phyloP scores from a whole-genome alignment of 1,284 basidiomycete genomes.

The Waitea zeae region DNA sequence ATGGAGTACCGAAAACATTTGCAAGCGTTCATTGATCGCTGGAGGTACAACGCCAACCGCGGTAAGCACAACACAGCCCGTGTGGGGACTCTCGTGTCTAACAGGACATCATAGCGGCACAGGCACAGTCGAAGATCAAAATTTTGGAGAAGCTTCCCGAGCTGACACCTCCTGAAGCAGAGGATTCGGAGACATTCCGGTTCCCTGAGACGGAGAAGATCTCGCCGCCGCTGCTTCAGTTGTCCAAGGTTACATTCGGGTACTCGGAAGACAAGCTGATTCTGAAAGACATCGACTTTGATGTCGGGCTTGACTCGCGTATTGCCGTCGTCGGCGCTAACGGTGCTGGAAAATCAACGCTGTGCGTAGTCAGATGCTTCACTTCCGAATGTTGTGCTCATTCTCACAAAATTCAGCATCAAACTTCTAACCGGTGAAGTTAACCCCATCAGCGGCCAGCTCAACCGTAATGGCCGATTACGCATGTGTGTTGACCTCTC shows the following conservation, averaged over 20 bases:
- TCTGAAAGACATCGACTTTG: constrained; percentile 74
- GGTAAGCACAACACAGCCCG: constrained; percentile 19
- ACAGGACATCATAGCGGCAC: constrained; percentile 64
- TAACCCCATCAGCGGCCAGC: constrained; percentile 63
- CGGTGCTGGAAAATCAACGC: constrained; percentile 65
- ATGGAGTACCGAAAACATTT: constrained; percentile 89
- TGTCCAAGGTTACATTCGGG: constrained; percentile 85
- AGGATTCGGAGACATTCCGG: constrained; percentile 82
- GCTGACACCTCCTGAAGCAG: constrained; percentile 79
- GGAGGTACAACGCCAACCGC: constrained; percentile 90
- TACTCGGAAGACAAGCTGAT: constrained; percentile 74
- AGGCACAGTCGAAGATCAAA: constrained; percentile 96
- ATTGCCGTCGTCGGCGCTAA: constrained; percentile 85
- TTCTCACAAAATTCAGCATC: constrained; percentile 32
- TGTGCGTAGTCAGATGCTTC: constrained; percentile 23
- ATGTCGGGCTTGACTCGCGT: constrained; percentile 78
- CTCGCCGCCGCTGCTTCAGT: constrained; percentile 89
- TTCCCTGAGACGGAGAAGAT: constrained; percentile 94
- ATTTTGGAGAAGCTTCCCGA: constrained; percentile 94
- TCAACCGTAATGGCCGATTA: constrained; percentile 81
- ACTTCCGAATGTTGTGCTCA: constrained; percentile 1
- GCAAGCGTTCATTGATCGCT: constrained; percentile 94
- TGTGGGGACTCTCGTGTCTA: not conserved
- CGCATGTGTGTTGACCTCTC: too few species aligned
- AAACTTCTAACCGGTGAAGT: constrained; percentile 91